Base-by-base conservation (phyloP, 305 asterid genomes). In the Vinca major region DNA sequence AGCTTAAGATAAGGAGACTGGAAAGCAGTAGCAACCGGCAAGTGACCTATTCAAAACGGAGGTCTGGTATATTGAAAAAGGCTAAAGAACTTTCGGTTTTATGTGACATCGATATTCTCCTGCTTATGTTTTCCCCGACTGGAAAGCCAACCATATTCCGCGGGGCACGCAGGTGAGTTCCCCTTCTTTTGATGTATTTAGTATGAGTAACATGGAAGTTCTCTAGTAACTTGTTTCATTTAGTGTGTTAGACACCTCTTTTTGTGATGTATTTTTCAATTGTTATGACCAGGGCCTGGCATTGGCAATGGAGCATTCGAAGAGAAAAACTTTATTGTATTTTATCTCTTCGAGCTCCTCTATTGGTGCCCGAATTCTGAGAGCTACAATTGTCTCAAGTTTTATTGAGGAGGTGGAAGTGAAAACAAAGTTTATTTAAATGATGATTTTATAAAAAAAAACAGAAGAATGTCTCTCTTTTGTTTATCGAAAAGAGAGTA, bases 61-160 rank as follows among this genome's bases (percentile, higher is more conserved):
- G 90, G 74, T 82, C 88, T 45, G 96, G 98, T 55, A 87, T 91
- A 55, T 79, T 84, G 78, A 91, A 89, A 74, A 91, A 91, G 66
- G 96, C 95, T 39, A 86, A 89, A 10, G 96, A 91, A 74, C 83
- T 91, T 49, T 91, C 96, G 0, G 94, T 91, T 17, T 70, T 91
- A 68, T 89, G 96, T 62, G 98, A 89, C 75, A 79, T 89, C 19
- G 86, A 89, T 53, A 88, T 91, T 77, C 69, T 86, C 65, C 92
- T 91, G 19, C 81, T 91, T n/a, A 86, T 88, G 95, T 88, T 89
- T 75, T 87, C 98, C 66, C 98, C 95, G 3, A 77, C 81, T 16
- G 96, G 98, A 61, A 91, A 91, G 71, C 92, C 96, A 6, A 81
- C 95, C 2, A 76, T 86, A 19, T 86, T 89, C 62, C 80, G 85